phyloP scores from a whole-genome alignment of 257 asterid genomes.

The Solanum paucissectum region DNA sequence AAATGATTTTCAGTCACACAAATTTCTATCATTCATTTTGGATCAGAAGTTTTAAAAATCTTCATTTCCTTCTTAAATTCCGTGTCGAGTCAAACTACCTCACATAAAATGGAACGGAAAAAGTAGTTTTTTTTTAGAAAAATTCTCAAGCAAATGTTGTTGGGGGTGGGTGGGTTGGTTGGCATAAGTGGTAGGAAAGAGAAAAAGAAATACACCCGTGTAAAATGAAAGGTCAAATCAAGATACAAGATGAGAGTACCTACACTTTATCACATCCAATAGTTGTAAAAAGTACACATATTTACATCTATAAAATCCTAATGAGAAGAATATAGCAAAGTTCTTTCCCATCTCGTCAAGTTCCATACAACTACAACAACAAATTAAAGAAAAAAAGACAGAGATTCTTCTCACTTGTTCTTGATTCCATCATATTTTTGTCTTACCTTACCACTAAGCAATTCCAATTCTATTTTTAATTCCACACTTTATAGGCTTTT shows the following conservation, averaged over 20 bases:
- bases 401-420: background rate
- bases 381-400: background rate
- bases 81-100: too few relatives aligned
- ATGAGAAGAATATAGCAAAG: conserved; percentile 18
- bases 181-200: background rate
- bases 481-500: background rate
- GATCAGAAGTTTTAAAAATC: too few relatives aligned
- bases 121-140: too few relatives aligned
- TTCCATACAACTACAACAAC: background rate
- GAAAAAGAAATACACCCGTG: background rate
- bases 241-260: background rate
- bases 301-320: background rate
- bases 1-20: too few relatives aligned
- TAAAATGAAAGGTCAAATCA: conserved; percentile 7
- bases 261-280: background rate
- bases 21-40: too few relatives aligned
- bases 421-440: conserved; percentile 10
- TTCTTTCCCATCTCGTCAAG: background rate
- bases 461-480: background rate
- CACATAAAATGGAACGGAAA: too few relatives aligned
- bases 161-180: too few relatives aligned
- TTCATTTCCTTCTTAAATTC: too few relatives aligned
- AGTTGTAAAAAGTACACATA: background rate
- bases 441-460: conserved; percentile 25
- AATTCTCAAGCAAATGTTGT: background rate